A percentile compares a stretch with the other conserved stretches of the same genome.
Evolutionary conservation across 305 asterid genomes (phyloP).

Genomic region (Galium porrigens): DNA sequence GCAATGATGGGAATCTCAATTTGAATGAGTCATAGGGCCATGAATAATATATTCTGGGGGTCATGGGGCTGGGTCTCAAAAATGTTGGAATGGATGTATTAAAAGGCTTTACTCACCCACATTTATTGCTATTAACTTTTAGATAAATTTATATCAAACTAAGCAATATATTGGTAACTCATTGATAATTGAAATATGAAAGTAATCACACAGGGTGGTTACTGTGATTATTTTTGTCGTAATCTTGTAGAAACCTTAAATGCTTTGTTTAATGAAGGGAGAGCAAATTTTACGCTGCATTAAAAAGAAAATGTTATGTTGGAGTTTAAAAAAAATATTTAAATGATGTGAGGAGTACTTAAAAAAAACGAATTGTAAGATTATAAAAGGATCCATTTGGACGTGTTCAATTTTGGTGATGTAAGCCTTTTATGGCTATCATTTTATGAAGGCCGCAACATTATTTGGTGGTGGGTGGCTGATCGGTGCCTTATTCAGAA

Average conservation of each 20-base stretch:
- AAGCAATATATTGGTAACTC: background rate
- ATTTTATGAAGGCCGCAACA: background rate
- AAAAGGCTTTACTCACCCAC: background rate
- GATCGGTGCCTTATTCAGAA: no score
- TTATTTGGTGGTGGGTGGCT: background rate
- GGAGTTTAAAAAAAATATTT: no score
- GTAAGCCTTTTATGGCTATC: no score
- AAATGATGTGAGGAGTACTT: no score
- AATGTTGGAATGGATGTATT: background rate
- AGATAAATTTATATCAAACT: background rate
- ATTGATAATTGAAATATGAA: background rate
- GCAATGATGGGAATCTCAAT: background rate
- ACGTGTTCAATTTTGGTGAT: no score
- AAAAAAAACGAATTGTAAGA: no score
- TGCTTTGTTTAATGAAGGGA: no score
- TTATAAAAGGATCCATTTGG: background rate
- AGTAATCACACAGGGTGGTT: background rate
- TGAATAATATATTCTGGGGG: background rate
- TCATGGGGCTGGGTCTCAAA: background rate
- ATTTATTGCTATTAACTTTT: background rate
- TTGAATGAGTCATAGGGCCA: background rate
- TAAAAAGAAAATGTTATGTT: no score
- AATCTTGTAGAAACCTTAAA: no score
- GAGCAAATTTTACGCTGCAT: no score
- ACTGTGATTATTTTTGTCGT: background rate